Conservation (phyloP, 2,329 filamentous ascomycete species). For the Penicillium sp. region DNA sequence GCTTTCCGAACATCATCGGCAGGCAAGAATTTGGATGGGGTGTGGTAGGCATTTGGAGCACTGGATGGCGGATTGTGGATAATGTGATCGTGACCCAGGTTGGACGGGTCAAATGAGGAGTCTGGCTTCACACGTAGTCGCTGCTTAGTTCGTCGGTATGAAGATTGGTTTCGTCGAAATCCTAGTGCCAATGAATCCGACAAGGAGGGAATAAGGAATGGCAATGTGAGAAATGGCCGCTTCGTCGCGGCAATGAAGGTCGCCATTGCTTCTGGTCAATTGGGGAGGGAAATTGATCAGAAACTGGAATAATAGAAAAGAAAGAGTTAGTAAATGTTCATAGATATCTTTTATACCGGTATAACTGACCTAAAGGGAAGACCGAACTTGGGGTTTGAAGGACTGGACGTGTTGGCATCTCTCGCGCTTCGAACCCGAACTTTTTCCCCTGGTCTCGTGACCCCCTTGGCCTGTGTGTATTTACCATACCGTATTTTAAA, state of each 20-base stretch:
- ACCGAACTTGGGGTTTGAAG: background rate
- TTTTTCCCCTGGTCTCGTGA: conserved; percentile 28
- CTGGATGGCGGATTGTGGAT: conserved; percentile 67
- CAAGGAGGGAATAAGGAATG: conserved; percentile 43
- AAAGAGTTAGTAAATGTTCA: background rate
- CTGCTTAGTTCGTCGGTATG: conserved; percentile 53
- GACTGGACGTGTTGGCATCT: conserved; percentile 8
- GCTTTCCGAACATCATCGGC: conserved; percentile 55
- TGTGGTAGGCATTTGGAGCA: conserved; percentile 63
- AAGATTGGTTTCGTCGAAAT: conserved; percentile 49
- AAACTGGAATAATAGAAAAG: background rate
- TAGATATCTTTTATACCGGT: background rate
- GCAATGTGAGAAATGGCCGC: conserved; percentile 38
- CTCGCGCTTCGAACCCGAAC: conserved; percentile 18
- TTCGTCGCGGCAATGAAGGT: conserved; percentile 31
- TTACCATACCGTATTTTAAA: background rate
- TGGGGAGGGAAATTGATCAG: background rate
- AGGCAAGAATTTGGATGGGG: conserved; percentile 65
- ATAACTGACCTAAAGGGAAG: background rate
- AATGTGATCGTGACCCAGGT: conserved; percentile 53
- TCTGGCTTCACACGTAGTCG: conserved; percentile 54
- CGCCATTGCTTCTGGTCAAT: conserved; percentile 28
- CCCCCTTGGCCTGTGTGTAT: conserved; percentile 9
- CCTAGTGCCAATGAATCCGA: conserved; percentile 34
- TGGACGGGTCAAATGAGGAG: conserved; percentile 48